These are phyloP conservation scores for Termitomyces sp. DNA, from an alignment of 768 basidiomycete species.

Conservation along the genomic window DNA sequence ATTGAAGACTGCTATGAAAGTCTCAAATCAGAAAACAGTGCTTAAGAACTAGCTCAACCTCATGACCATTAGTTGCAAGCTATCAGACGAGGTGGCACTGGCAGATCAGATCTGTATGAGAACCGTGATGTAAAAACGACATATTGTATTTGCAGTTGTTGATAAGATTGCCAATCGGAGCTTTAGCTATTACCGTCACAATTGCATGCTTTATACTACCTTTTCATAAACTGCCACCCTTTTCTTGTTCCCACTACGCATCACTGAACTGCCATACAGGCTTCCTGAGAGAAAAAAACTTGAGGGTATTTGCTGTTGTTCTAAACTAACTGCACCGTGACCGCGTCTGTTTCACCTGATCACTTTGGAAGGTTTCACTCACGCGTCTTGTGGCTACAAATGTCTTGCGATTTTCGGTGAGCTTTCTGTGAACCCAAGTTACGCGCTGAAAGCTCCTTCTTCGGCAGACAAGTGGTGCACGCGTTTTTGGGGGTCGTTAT, in stretches of 20 bases:
- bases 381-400: neutral
- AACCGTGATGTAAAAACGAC: neutral
- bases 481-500: neutral
- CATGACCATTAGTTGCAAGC: no score
- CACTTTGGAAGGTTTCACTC: neutral
- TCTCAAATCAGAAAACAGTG: no score
- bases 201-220: no score
- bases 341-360: slow-evolving; percentile 1
- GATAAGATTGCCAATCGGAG: neutral
- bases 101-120: no score
- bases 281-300: neutral
- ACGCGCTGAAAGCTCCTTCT: neutral
- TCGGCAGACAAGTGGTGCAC: neutral
- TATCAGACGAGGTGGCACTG: no score
- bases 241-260: no score
- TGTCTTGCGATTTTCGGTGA: slow-evolving; percentile 1
- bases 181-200: neutral
- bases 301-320: neutral
- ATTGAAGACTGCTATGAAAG: no score
- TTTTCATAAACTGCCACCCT: no score
- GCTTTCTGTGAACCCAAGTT: neutral
- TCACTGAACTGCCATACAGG: no score
- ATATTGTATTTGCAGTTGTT: neutral
- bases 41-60: no score
- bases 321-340: neutral